Conservation (phyloP, 2,329 filamentous ascomycete genomes). For the Paramyrothecium roridum region DNA sequence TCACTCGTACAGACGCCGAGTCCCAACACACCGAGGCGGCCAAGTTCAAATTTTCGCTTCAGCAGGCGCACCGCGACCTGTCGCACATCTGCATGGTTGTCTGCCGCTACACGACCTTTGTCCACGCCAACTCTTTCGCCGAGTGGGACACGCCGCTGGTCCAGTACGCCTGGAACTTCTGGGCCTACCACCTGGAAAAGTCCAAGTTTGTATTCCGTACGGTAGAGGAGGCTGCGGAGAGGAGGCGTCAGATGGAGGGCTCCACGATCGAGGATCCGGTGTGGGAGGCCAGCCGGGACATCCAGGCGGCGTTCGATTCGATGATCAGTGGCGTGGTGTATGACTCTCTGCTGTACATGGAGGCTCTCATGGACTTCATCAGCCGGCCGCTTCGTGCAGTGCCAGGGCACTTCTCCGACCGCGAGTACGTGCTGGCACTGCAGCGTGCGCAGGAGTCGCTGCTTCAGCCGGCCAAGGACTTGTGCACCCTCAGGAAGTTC, state of each 20-base stretch:
- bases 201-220: neutral
- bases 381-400: neutral
- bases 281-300: neutral
- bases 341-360: neutral
- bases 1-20: neutral
- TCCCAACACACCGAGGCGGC: neutral
- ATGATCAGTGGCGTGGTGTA: neutral
- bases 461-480: neutral
- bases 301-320: neutral
- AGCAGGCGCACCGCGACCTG: constrained; percentile 1
- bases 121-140: neutral
- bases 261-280: neutral
- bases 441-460: constrained; percentile 1
- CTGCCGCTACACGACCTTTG: constrained; percentile 1
- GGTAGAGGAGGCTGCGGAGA: neutral
- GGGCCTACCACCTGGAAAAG: constrained; percentile 1
- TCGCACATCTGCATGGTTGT: neutral
- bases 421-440: neutral
- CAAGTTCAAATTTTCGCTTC: neutral
- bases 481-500: neutral
- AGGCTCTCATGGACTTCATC: constrained; percentile 3
- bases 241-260: neutral
- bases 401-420: neutral
- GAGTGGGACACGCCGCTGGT: neutral
- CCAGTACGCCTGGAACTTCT: constrained; percentile 1